A percentile compares a stretch with the other conserved stretches of the same genome.
Conservation (phyloP, 1,284 basidiomycete genomes). For the Sparassis latifolia region DNA sequence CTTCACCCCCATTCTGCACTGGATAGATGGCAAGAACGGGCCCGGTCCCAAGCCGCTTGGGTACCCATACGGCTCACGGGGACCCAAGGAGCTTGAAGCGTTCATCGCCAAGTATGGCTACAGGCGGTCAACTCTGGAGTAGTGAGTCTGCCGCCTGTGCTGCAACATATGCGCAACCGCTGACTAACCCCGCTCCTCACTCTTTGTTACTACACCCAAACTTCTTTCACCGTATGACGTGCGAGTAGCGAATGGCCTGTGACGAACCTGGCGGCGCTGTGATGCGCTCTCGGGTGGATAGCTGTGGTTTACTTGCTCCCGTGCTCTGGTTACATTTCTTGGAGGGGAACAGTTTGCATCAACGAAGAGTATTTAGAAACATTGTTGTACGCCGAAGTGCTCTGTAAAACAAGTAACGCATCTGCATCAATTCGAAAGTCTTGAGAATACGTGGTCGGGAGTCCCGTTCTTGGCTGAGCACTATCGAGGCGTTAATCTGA, state of each 20-base stretch:
- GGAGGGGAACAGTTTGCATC: neutral
- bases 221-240: neutral
- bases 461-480: too few species aligned
- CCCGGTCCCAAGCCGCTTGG: slow-evolving; percentile 61
- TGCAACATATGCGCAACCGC: neutral
- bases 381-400: neutral
- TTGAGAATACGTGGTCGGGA: neutral
- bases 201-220: slow-evolving; percentile 8
- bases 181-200: slow-evolving; percentile 1
- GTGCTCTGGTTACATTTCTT: neutral
- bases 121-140: slow-evolving; percentile 60
- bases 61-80: slow-evolving; percentile 91
- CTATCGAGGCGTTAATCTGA: too few species aligned
- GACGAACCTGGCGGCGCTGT: slow-evolving; percentile 18
- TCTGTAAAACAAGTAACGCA: neutral
- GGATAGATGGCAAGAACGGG: slow-evolving; percentile 78
- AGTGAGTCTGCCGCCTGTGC: slow-evolving; percentile 49
- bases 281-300: neutral
- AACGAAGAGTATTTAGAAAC: neutral
- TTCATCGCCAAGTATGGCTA: slow-evolving; percentile 79
- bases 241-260: slow-evolving; percentile 18
- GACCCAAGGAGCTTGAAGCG: slow-evolving; percentile 76
- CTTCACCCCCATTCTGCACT: slow-evolving; percentile 91
- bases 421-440: neutral
- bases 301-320: neutral